Conservation (phyloP, 768 basidiomycete genomes). For the Boletus tomentosulus region DNA sequence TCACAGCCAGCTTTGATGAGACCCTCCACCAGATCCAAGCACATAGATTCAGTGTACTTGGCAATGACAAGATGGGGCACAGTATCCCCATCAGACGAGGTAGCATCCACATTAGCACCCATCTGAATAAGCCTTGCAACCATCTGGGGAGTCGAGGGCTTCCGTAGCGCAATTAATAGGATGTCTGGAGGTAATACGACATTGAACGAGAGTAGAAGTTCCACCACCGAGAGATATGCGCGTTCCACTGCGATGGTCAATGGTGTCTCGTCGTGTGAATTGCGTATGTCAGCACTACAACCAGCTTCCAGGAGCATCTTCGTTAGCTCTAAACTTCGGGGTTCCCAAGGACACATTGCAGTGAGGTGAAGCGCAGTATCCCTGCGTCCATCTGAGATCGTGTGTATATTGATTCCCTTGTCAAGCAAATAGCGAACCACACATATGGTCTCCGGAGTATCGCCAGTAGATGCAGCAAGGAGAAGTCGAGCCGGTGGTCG, state of each 20-base stretch:
- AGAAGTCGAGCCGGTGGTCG: neutral
- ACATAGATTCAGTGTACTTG: neutral
- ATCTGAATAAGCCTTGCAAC: neutral
- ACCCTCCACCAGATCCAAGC: no score
- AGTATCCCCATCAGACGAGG: neutral
- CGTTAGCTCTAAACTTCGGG: neutral
- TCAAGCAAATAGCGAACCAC: slow-evolving; percentile 1
- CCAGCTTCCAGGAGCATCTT: slow-evolving; percentile 3
- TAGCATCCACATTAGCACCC: neutral
- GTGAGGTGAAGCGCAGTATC: neutral
- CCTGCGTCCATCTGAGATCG: neutral
- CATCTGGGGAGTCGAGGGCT: neutral
- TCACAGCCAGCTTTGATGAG: no score
- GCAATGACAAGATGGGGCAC: neutral
- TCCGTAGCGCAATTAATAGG: neutral
- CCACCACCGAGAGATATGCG: neutral
- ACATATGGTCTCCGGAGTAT: neutral
- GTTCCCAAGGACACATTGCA: neutral
- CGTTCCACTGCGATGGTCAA: neutral
- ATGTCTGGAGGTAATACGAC: neutral
- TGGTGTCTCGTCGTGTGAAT: neutral
- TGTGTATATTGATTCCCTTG: neutral
- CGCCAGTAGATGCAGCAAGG: neutral
- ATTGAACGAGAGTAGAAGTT: neutral
- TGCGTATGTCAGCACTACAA: neutral